These are phyloP conservation scores for Ophiostoma novo-ulmi DNA, from an alignment of 2,329 filamentous ascomycete genomes.

Conservation along the genomic window DNA sequence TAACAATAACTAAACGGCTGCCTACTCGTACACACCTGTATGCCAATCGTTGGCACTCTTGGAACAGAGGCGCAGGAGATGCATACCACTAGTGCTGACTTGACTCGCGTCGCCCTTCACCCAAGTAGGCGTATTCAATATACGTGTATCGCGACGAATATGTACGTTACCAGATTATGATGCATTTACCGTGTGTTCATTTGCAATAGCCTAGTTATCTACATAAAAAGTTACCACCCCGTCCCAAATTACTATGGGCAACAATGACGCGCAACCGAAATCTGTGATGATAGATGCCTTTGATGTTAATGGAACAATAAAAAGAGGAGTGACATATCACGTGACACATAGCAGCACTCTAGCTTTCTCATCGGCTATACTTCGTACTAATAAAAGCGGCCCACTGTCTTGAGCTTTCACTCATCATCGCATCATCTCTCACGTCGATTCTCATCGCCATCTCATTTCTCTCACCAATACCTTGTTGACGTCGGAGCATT, in stretches of 20 bases:
- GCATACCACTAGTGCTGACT: not conserved
- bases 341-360: not conserved
- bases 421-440: constrained; percentile 4
- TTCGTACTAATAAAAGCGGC: not conserved
- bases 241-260: not conserved
- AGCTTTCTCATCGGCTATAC: not conserved
- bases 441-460: constrained; percentile 1
- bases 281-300: not conserved
- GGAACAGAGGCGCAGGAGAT: constrained; percentile 1
- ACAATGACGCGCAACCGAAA: not conserved
- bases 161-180: not conserved
- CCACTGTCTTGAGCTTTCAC: not conserved
- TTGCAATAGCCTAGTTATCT: not conserved
- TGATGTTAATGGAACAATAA: not conserved
- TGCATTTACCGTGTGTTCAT: not conserved
- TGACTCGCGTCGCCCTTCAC: not conserved
- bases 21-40: not conserved
- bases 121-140: not conserved
- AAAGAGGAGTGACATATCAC: not conserved
- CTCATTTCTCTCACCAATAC: not conserved
- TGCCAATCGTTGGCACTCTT: not conserved
- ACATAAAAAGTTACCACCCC: not conserved
- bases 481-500: not conserved
- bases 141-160: not conserved
- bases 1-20: not conserved